Percentiles rank a stretch among this genome's conserved stretches.
Conservation (phyloP, 768 basidiomycete genomes). For the Infundibulicybe gibba region DNA sequence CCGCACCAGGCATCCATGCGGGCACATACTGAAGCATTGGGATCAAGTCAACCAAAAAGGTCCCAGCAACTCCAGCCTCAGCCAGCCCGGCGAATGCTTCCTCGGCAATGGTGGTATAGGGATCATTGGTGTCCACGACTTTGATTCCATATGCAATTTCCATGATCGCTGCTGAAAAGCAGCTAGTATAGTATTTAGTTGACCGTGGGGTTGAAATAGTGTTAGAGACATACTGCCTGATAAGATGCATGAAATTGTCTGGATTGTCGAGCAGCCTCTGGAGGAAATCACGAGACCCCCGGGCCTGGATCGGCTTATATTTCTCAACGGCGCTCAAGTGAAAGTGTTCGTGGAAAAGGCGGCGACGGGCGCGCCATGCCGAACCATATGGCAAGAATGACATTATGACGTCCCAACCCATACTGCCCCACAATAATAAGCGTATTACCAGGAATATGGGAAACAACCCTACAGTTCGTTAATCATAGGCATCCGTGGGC, state of each 20-base stretch:
- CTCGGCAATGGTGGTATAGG: slow-evolving; percentile 2
- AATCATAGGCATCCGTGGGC: slow-evolving; percentile 3
- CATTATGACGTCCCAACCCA: slow-evolving; percentile 27
- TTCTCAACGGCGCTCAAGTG: slow-evolving; percentile 10
- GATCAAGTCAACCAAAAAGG: slow-evolving; percentile 14
- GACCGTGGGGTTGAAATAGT: neutral
- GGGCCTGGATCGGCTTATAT: slow-evolving; percentile 17
- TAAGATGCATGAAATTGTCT: slow-evolving; percentile 9
- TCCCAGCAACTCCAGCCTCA: slow-evolving; percentile 3
- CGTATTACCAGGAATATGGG: too few species aligned
- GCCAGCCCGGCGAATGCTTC: neutral
- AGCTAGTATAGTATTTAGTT: neutral
- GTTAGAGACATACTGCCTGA: slow-evolving; percentile 8
- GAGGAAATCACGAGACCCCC: slow-evolving; percentile 17
- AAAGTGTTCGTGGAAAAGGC: slow-evolving; percentile 23
- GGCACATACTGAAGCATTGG: slow-evolving; percentile 36
- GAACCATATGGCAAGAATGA: slow-evolving; percentile 23
- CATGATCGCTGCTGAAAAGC: neutral
- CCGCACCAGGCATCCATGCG: slow-evolving; percentile 44
- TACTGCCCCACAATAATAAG: slow-evolving; percentile 12
- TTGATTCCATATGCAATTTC: slow-evolving; percentile 6
- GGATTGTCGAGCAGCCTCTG: slow-evolving; percentile 10
- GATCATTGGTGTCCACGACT: slow-evolving; percentile 2
- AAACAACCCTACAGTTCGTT: neutral
- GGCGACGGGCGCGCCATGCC: slow-evolving; percentile 23